Percentiles rank a stretch among this genome's conserved stretches.
phyloP scores from a whole-genome alignment of 2,329 filamentous ascomycete species.

The Drechmeria coniospora region DNA sequence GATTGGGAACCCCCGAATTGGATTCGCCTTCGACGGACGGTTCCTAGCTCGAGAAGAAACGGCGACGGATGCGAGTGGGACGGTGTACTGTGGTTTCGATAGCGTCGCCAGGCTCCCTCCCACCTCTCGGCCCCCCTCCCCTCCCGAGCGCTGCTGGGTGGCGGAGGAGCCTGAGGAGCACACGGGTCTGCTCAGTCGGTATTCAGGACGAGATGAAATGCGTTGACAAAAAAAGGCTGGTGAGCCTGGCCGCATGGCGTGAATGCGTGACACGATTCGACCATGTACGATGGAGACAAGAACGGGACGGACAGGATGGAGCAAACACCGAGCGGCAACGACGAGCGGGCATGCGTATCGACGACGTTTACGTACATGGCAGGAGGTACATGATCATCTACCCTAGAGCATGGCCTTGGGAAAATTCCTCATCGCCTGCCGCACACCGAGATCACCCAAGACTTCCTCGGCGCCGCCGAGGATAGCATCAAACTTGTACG shows the following conservation, averaged over 20 bases:
- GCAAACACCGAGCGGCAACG: background rate
- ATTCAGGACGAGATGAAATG: constrained; percentile 23
- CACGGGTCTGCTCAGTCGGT: constrained; percentile 16
- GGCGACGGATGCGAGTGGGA: constrained; percentile 13
- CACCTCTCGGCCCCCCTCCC: constrained; percentile 1
- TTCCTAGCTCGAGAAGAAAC: constrained; percentile 8
- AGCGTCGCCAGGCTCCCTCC: constrained; percentile 8
- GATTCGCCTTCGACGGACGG: constrained; percentile 11
- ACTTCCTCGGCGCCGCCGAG: constrained; percentile 75
- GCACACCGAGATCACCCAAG: constrained; percentile 62
- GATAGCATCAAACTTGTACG: constrained; percentile 69
- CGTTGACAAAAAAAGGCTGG: constrained; percentile 15
- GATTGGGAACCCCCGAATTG: constrained; percentile 15
- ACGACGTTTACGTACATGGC: background rate
- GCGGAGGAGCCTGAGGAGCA: constrained; percentile 11
- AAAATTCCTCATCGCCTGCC: constrained; percentile 72
- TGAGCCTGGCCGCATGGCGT: constrained; percentile 9
- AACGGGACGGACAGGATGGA: background rate
- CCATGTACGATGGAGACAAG: too few relatives aligned
- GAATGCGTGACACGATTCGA: constrained; percentile 4
- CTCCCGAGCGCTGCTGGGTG: constrained; percentile 1
- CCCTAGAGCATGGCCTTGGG: constrained; percentile 65
- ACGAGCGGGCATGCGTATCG: background rate
- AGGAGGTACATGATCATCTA: background rate
- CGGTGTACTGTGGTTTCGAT: constrained; percentile 5